These are phyloP conservation scores for Antrodiella citrinella DNA, from an alignment of 768 basidiomycete species.

Conservation along the genomic window DNA sequence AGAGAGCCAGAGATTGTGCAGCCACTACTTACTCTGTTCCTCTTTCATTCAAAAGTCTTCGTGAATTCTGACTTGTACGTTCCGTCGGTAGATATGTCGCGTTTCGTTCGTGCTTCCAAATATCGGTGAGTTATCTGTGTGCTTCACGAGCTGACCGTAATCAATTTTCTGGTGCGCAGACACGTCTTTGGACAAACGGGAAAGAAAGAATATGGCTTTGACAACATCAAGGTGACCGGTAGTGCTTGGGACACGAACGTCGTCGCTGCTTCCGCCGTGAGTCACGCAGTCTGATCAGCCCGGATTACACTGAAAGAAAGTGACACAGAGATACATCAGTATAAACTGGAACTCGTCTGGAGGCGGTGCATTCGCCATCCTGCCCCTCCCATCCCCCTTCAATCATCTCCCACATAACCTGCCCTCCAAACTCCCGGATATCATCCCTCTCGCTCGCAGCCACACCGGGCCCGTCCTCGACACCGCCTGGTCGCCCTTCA, in stretches of 20 bases:
- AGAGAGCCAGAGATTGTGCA: too few species aligned
- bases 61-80: too few species aligned
- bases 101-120: slow-evolving; percentile 15
- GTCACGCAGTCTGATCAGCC: slow-evolving; percentile 18
- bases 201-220: slow-evolving; percentile 76
- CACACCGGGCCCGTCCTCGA: slow-evolving; percentile 84
- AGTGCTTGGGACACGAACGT: slow-evolving; percentile 97
- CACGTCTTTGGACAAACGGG: slow-evolving; percentile 88
- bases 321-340: slow-evolving; percentile 53
- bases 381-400: slow-evolving; percentile 78
- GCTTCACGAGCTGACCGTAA: neutral
- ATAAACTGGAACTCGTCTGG: slow-evolving; percentile 93
- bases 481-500: slow-evolving; percentile 94
- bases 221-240: slow-evolving; percentile 80
- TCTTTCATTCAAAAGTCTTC: too few species aligned
- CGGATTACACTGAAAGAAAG: slow-evolving; percentile 5
- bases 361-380: slow-evolving; percentile 90
- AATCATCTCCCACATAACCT: slow-evolving; percentile 40
- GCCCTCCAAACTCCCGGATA: slow-evolving; percentile 81
- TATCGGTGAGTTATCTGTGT: slow-evolving; percentile 12
- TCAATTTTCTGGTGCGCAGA: slow-evolving; percentile 30
- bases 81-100: slow-evolving; percentile 16
- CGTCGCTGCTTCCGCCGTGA: slow-evolving; percentile 73
- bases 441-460: slow-evolving; percentile 83
- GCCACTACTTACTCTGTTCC: too few species aligned